phyloP scores from a whole-genome alignment of 2,329 filamentous ascomycete genomes.

The Trichophyton verrucosum region DNA sequence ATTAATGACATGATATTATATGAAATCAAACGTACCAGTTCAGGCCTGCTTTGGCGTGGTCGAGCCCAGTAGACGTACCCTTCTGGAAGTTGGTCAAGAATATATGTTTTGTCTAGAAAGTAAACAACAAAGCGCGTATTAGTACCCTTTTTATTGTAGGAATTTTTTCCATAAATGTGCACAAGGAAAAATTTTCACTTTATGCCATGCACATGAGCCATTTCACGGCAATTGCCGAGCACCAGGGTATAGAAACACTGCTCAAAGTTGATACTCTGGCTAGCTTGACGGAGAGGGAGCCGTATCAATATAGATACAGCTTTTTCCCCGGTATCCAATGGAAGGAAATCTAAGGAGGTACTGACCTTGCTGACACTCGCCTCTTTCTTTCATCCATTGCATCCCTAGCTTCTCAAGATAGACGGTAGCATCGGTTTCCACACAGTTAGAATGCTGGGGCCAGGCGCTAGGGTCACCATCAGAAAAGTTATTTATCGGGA shows the following conservation, averaged over 20 bases:
- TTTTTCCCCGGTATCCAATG: neutral
- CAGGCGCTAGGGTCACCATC: slow-evolving; percentile 29
- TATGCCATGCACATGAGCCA: neutral
- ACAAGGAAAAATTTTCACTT: neutral
- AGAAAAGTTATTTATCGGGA: slow-evolving; percentile 27
- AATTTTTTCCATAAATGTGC: neutral
- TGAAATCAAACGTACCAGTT: slow-evolving; percentile 19
- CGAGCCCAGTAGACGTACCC: slow-evolving; percentile 44
- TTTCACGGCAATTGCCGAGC: neutral
- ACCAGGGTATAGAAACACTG: neutral
- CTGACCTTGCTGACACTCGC: slow-evolving; percentile 28
- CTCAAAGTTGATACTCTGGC: neutral
- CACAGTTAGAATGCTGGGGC: slow-evolving; percentile 26
- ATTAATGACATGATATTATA: neutral
- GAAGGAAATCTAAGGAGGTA: neutral
- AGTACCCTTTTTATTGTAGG: neutral
- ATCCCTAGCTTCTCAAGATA: slow-evolving; percentile 39
- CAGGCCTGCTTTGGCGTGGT: slow-evolving; percentile 29
- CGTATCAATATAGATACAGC: neutral
- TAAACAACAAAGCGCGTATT: neutral
- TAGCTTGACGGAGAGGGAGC: neutral
- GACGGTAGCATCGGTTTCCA: slow-evolving; percentile 22
- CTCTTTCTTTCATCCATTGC: slow-evolving; percentile 37
- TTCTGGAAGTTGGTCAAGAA: slow-evolving; percentile 41
- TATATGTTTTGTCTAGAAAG: slow-evolving; percentile 27